phyloP scores from a whole-genome alignment of 2,329 filamentous ascomycete genomes.

The Capronia americana region DNA sequence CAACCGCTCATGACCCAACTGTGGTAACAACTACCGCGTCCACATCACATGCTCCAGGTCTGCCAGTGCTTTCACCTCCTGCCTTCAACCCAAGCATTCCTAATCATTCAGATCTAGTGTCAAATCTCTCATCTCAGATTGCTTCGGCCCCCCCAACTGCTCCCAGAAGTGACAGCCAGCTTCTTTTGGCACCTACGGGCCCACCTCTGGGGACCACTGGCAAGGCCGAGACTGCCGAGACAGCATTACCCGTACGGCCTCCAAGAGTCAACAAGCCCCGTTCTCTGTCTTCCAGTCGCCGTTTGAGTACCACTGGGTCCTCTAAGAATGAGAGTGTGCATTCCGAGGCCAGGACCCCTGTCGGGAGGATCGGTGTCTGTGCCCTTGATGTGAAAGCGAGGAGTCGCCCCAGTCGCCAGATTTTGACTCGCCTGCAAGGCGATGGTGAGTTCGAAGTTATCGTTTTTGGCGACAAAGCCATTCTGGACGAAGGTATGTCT shows the following conservation, averaged over 20 bases:
- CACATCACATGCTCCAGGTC: constrained; percentile 30
- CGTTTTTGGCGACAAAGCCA: constrained; percentile 98
- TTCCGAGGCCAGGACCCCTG: constrained; percentile 36
- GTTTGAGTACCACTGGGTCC: constrained; percentile 39
- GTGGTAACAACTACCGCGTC: constrained; percentile 38
- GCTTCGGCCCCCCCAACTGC: constrained; percentile 17
- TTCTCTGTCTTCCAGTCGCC: constrained; percentile 37
- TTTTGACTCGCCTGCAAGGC: constrained; percentile 87
- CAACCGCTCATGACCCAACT: constrained; percentile 38
- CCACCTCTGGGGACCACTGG: constrained; percentile 22
- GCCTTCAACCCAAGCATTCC: constrained; percentile 30
- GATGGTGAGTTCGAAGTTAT: constrained; percentile 95
- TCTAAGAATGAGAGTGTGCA: constrained; percentile 34
- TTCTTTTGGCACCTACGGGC: constrained; percentile 17
- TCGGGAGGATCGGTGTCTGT: constrained; percentile 85
- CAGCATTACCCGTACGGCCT: constrained; percentile 33
- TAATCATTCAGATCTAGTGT: constrained; percentile 35
- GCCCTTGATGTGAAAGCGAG: constrained; percentile 94
- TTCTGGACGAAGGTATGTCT: constrained; percentile 79
- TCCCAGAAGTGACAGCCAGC: constrained; percentile 22
- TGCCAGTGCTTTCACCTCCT: constrained; percentile 38
- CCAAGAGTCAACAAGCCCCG: constrained; percentile 33
- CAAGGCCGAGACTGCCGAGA: constrained; percentile 26
- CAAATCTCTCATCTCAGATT: constrained; percentile 27
- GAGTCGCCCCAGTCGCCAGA: constrained; percentile 96